Evolutionary conservation across 169 alveolate genomes (phyloP).

Genomic region (Perkinsus marinus): DNA sequence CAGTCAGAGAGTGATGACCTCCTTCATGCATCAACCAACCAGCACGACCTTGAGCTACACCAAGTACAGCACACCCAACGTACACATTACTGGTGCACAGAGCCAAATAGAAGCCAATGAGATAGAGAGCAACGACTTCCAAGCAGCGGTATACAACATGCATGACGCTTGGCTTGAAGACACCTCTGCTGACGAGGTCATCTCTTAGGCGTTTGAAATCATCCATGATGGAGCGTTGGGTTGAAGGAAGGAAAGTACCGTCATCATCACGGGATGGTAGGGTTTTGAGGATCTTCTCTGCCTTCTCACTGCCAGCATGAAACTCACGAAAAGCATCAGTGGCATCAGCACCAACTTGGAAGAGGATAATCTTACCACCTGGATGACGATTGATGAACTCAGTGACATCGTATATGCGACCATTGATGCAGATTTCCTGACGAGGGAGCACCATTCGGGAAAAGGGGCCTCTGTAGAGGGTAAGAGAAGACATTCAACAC

Average conservation of each 20-base stretch:
- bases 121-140: not conserved
- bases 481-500: not conserved
- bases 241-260: not conserved
- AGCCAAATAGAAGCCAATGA: not conserved
- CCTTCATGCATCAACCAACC: conserved; percentile 17
- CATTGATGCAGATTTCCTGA: not conserved
- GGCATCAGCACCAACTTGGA: not conserved
- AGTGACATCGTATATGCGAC: not conserved
- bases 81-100: not conserved
- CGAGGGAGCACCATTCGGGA: no score
- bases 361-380: not conserved
- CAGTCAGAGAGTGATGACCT: conserved; percentile 8
- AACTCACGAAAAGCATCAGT: conserved; percentile 5
- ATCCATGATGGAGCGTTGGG: not conserved
- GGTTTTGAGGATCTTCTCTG: not conserved
- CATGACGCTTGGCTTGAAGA: not conserved
- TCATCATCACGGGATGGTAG: not conserved
- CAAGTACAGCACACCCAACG: not conserved
- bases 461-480: not conserved
- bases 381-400: not conserved
- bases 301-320: not conserved
- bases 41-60: conserved; percentile 2
- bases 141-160: not conserved
- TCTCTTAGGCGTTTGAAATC: not conserved
- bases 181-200: not conserved